A percentile compares a stretch with the other conserved stretches of the same genome.
Evolutionary conservation across 129 eudicot species (phyloP).

Genomic region (Chrysanthemum lavandulifolium): DNA sequence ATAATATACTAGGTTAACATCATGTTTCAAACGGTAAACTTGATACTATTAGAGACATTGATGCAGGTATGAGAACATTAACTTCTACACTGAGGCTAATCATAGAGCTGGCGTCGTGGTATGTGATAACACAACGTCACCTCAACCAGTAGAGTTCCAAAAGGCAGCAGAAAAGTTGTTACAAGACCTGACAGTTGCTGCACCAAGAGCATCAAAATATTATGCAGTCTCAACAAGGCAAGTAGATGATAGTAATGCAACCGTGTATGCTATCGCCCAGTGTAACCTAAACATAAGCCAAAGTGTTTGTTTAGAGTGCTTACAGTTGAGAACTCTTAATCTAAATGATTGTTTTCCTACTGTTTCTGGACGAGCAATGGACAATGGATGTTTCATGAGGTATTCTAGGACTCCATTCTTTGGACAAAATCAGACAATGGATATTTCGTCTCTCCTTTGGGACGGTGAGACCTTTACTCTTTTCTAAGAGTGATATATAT

Average conservation of each 20-base stretch:
- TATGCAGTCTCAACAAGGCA: slow-evolving; percentile 47
- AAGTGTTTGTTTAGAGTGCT: slow-evolving; percentile 54
- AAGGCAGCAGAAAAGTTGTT: slow-evolving; percentile 38
- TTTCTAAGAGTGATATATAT: background rate
- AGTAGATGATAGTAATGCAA: slow-evolving; percentile 23
- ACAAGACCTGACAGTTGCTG: slow-evolving; percentile 49
- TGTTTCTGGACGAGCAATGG: slow-evolving; percentile 53
- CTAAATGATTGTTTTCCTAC: slow-evolving; percentile 47
- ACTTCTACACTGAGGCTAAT: slow-evolving; percentile 50
- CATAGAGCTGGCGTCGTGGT: slow-evolving; percentile 44
- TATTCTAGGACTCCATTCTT: slow-evolving; percentile 56
- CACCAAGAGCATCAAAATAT: slow-evolving; percentile 43
- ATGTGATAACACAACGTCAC: slow-evolving; percentile 48
- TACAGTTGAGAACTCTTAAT: slow-evolving; percentile 34
- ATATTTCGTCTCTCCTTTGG: slow-evolving; percentile 45
- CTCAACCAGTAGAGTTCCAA: slow-evolving; percentile 36
- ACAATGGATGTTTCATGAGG: slow-evolving; percentile 64
- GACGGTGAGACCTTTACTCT: slow-evolving; percentile 32
- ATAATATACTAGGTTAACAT: background rate
- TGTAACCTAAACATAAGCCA: slow-evolving; percentile 47
- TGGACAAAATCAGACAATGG: slow-evolving; percentile 47
- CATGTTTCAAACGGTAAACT: background rate
- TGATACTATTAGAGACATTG: background rate
- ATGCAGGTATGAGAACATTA: slow-evolving; percentile 53
- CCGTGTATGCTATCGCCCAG: slow-evolving; percentile 56